phyloP scores from a whole-genome alignment of 768 basidiomycete species.

The Lentinula aciculospora region DNA sequence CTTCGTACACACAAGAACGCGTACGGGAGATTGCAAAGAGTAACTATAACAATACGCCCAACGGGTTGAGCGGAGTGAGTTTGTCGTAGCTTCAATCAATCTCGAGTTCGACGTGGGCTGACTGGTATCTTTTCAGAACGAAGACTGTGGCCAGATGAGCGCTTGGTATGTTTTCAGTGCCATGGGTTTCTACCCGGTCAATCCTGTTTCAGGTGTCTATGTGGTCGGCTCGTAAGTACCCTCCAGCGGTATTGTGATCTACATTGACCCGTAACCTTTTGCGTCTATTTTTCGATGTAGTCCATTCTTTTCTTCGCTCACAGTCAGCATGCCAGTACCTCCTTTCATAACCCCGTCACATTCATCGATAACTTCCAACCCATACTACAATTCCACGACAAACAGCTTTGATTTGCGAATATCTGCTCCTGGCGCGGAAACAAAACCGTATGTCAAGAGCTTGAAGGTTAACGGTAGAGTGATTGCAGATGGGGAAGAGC shows the following conservation, averaged over 20 bases:
- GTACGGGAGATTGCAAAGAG: constrained; percentile 57
- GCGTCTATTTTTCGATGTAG: constrained; percentile 15
- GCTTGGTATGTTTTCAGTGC: constrained; percentile 84
- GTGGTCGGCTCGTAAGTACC: constrained; percentile 62
- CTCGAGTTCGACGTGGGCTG: background rate
- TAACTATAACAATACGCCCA: constrained; percentile 64
- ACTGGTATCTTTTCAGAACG: constrained; percentile 45
- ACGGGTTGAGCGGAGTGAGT: constrained; percentile 68
- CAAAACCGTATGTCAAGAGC: constrained; percentile 55
- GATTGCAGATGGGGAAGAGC: constrained; percentile 22
- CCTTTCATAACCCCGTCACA: constrained; percentile 9
- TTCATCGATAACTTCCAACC: constrained; percentile 1
- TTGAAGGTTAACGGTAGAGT: constrained; percentile 49
- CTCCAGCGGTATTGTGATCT: background rate
- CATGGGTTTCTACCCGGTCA: constrained; percentile 81
- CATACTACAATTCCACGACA: constrained; percentile 7
- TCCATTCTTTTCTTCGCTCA: constrained; percentile 48
- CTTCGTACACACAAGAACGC: constrained; percentile 66
- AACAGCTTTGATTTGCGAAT: constrained; percentile 39
- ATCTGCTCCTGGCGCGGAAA: constrained; percentile 48
- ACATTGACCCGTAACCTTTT: background rate
- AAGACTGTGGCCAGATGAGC: constrained; percentile 90
- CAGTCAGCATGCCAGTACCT: constrained; percentile 45
- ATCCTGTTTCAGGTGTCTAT: constrained; percentile 73
- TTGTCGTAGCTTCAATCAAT: background rate